Evolutionary conservation across 306 rosid species (phyloP).

Genomic region (Neltuma alba): DNA sequence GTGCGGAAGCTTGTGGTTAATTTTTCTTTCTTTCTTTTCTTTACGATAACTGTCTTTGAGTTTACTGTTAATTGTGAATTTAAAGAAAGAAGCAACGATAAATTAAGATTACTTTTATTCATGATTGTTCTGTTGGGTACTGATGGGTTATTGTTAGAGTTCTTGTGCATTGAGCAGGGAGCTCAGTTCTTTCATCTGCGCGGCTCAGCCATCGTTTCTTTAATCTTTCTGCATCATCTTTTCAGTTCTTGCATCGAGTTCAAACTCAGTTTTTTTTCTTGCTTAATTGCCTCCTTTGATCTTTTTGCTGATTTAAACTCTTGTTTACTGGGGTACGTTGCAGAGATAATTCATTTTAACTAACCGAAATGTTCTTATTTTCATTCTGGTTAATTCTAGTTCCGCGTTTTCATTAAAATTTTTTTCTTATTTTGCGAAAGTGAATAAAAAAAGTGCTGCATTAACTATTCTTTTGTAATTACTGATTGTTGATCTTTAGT

Average conservation of each 20-base stretch:
- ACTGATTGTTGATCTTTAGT: not conserved
- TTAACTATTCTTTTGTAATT: not conserved
- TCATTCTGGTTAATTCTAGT: not conserved
- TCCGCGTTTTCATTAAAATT: not conserved
- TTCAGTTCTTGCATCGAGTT: not conserved
- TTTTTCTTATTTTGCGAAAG: not conserved
- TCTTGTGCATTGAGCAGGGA: constrained; percentile 3
- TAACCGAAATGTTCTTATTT: not conserved
- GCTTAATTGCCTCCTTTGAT: not conserved
- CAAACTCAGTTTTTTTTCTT: not conserved
- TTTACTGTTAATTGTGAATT: not conserved
- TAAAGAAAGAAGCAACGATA: not conserved
- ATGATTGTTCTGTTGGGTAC: not conserved
- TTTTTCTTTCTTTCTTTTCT: not conserved
- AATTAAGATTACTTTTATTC: not conserved
- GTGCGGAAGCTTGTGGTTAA: constrained; percentile 59
- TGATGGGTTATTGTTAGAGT: constrained; percentile 1
- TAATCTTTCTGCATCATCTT: not conserved
- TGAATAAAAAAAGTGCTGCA: not conserved
- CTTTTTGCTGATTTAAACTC: not conserved
- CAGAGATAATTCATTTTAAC: not conserved
- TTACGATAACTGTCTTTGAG: not conserved
- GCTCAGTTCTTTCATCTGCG: not conserved
- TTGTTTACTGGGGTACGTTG: not conserved
- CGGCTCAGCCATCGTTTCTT: not conserved